Evolutionary conservation across 1,284 basidiomycete genomes (phyloP), one percentile per base, ranked within the genome.

Genomic region (Fomitiporia mediterranea): DNA sequence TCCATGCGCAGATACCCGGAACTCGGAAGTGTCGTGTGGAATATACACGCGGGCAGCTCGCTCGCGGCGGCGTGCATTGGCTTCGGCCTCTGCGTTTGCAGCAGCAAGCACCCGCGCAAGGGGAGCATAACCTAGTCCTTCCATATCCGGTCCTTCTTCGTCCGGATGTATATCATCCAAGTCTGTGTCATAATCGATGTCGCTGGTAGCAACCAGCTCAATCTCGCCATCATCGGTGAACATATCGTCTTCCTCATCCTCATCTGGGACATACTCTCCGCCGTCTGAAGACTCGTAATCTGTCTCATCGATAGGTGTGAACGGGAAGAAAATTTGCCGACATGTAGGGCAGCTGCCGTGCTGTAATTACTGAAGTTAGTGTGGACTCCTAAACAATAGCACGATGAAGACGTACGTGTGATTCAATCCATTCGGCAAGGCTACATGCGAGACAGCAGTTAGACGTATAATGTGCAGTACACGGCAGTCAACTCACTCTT

Each of bases 291-390:
- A 83, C 62, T 85, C 84, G 62, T 79, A 75, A 60, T 84, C 82
- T 11, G 77, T 78, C 28, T 82, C 81, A 0, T 75, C 71, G 4
- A 70, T 67, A 0, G 78, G 76, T 15, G 66, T 68, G 53, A 86
- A 74, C 54, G 80, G 74, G 27, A 83, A 69, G 67, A 86, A 86
- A 6, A 70, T 66, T 57, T 80, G 70, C 38, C 84, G 72, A 65
- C 85, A 88, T 6, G 82, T 78, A 9, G 84, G 85, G 60, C 85
- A 88, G 60, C 73, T 86, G n/a, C 84, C 84, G 63, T 86, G 83
- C 83, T 85, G 60, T 2, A 64, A 19, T 21, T 49, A 48, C 46
- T 56, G 40, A 55, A 42, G 32, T 47, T 19, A 27, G 7, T 43
- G 21, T 23, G 40, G 51, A 40, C 23, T 49, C n/a, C 38, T 27